A percentile compares a stretch with the other conserved stretches of the same genome.
Conservation (phyloP, 1,284 basidiomycete species). For the Laetiporus sulphureus region DNA sequence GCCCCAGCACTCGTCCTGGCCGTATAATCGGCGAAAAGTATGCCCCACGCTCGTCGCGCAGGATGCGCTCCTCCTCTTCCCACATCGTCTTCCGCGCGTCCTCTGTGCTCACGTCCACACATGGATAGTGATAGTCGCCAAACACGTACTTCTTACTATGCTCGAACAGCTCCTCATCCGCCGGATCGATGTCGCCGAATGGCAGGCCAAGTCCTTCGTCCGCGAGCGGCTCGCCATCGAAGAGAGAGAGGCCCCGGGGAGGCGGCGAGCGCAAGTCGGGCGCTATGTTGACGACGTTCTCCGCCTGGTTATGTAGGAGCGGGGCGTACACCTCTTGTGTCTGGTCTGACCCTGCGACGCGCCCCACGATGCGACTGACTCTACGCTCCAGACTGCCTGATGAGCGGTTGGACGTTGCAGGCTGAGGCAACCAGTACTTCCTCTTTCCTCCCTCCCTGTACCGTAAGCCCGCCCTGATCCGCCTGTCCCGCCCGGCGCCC, state of each 20-base stretch:
- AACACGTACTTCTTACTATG: slow-evolving; percentile 73
- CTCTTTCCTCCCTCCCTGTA: slow-evolving; percentile 84
- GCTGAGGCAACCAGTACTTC: slow-evolving; percentile 88
- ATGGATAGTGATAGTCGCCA: slow-evolving; percentile 91
- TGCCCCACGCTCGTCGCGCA: slow-evolving; percentile 61
- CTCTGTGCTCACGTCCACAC: slow-evolving; percentile 81
- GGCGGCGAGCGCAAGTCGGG: slow-evolving; percentile 41
- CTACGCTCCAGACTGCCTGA: slow-evolving; percentile 34
- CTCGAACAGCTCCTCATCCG: slow-evolving; percentile 66
- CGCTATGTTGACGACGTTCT: slow-evolving; percentile 60
- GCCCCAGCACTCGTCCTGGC: slow-evolving; percentile 33
- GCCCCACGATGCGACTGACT: slow-evolving; percentile 36
- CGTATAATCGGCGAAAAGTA: slow-evolving; percentile 58
- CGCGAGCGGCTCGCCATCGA: slow-evolving; percentile 24
- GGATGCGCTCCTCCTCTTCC: slow-evolving; percentile 66
- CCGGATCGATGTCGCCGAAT: slow-evolving; percentile 55
- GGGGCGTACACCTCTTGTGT: slow-evolving; percentile 71
- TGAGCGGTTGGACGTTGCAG: slow-evolving; percentile 37
- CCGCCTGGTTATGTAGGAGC: slow-evolving; percentile 60
- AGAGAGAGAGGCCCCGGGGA: slow-evolving; percentile 29
- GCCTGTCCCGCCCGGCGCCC: slow-evolving; percentile 72
- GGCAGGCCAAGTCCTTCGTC: slow-evolving; percentile 59
- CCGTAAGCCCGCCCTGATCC: slow-evolving; percentile 85
- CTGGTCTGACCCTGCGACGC: slow-evolving; percentile 40
- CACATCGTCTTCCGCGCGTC: slow-evolving; percentile 57